Percentiles rank a stretch among this genome's conserved stretches.
Conservation (phyloP, 2,329 filamentous ascomycete species). For the Fusarium pseudonygamai region DNA sequence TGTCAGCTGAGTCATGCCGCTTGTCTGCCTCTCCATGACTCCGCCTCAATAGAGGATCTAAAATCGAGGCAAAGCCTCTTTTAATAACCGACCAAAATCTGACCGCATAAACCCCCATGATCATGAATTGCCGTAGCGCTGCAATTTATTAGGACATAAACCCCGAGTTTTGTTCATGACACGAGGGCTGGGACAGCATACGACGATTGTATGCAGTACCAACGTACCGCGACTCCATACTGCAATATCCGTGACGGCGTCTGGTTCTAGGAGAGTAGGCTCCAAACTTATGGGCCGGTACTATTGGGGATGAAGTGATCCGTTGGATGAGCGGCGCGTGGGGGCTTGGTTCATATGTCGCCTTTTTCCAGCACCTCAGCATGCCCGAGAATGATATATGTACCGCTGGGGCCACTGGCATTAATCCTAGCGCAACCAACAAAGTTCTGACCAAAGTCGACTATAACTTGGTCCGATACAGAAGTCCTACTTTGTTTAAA, state of each 20-base stretch:
- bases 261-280: no score
- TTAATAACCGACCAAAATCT: background rate
- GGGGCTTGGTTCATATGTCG: background rate
- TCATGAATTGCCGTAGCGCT: no score
- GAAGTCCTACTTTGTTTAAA: rapidly evolving
- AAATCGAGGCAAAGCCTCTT: background rate
- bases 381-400: background rate
- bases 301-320: background rate
- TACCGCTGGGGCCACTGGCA: background rate
- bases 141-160: no score
- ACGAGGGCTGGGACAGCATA: background rate
- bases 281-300: background rate
- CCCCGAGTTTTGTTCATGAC: no score
- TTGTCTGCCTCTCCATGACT: background rate
- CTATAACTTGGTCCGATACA: background rate
- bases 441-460: background rate
- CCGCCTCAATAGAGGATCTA: background rate
- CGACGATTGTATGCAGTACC: background rate
- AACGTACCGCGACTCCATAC: background rate
- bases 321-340: background rate
- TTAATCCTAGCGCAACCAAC: background rate
- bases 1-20: background rate
- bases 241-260: background rate
- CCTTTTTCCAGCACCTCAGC: background rate
- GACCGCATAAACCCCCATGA: background rate